Evolutionary conservation across 441 rosid genomes (phyloP).

Genomic region (Erodium trifolium): DNA sequence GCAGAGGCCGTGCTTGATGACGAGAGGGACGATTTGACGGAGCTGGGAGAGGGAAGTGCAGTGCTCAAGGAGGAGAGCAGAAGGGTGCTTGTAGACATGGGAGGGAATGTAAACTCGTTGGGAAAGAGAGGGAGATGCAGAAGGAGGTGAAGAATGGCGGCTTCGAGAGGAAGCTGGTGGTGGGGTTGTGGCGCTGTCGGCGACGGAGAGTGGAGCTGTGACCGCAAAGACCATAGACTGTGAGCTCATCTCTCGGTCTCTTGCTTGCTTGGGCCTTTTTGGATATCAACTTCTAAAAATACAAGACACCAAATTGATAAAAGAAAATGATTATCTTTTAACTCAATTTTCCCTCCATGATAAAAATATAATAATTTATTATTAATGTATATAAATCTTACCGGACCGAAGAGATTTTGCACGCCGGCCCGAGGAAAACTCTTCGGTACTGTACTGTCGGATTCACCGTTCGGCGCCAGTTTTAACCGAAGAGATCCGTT

Average conservation of each 20-base stretch:
- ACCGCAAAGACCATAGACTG: neutral
- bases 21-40: slow-evolving; percentile 53
- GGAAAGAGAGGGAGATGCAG: slow-evolving; percentile 9
- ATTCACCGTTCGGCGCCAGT: too few relatives aligned
- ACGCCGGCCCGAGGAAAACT: too few relatives aligned
- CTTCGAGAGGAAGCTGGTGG: neutral
- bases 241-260: neutral
- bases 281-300: too few relatives aligned
- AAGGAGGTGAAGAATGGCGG: slow-evolving; percentile 13
- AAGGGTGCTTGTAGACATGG: slow-evolving; percentile 63
- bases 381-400: too few relatives aligned
- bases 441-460: too few relatives aligned
- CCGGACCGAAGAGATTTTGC: too few relatives aligned
- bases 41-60: slow-evolving; percentile 50
- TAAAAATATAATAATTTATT: too few relatives aligned
- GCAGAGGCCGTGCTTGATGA: slow-evolving; percentile 59
- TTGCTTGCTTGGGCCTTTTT: too few relatives aligned
- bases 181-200: neutral
- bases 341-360: too few relatives aligned
- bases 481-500: too few relatives aligned
- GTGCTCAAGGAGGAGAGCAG: slow-evolving; percentile 70
- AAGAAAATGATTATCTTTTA: too few relatives aligned
- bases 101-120: slow-evolving; percentile 50
- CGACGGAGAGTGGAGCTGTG: neutral
- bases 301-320: too few relatives aligned